Conservation (phyloP, 2,329 filamentous ascomycete genomes). For the Didymella glomerata region DNA sequence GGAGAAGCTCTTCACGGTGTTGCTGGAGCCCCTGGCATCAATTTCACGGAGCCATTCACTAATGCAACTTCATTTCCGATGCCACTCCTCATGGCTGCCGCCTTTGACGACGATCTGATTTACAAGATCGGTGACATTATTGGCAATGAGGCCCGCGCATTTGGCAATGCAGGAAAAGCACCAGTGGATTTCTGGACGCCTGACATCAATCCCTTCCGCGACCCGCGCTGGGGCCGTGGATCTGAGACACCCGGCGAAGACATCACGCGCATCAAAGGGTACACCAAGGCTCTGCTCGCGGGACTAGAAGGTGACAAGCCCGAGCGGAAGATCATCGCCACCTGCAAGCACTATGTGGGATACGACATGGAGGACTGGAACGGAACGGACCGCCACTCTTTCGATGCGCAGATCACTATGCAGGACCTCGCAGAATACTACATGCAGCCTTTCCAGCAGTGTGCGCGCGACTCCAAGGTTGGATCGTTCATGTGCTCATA, state of each 20-base stretch:
- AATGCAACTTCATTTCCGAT: not conserved
- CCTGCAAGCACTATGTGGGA: slow-evolving; percentile 57
- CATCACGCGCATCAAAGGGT: not conserved
- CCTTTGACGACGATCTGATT: not conserved
- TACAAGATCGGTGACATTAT: not conserved
- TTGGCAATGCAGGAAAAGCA: not conserved
- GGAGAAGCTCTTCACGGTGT: not conserved
- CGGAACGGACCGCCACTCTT: slow-evolving; percentile 54
- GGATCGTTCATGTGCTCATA: not conserved
- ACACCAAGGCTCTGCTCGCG: not conserved
- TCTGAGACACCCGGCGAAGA: not conserved
- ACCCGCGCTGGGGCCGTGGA: not conserved
- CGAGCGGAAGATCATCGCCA: slow-evolving; percentile 52
- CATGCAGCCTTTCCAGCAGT: not conserved
- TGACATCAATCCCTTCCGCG: not conserved
- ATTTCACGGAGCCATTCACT: not conserved
- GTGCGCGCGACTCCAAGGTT: not conserved
- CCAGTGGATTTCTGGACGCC: not conserved
- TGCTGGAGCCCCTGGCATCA: not conserved
- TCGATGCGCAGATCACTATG: slow-evolving; percentile 64
- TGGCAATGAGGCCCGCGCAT: not conserved
- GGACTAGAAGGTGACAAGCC: slow-evolving; percentile 14
- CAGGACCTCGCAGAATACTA: slow-evolving; percentile 72
- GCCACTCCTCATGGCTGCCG: not conserved
- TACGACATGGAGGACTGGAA: slow-evolving; percentile 44